Evolutionary conservation across 208 protist species (phyloP), one percentile per base, ranked within the genome.

Genomic region (Wallacemonas rigidus): DNA sequence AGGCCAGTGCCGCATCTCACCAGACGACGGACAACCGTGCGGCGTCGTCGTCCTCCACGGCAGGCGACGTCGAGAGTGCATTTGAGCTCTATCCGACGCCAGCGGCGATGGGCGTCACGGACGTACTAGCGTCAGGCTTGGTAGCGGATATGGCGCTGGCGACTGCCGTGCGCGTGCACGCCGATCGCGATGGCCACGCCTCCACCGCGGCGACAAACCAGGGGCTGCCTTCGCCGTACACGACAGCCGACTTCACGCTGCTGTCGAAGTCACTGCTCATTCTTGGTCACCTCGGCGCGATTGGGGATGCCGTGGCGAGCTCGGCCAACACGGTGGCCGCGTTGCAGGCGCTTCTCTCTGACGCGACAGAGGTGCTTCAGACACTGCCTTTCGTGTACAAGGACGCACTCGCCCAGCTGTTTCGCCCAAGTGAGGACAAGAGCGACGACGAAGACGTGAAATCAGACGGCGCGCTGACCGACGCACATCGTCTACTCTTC

Each of bases 271-370:
- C 79, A 57, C 47, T 91, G 35, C 64, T 81, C 38, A 74, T 88
- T 45, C 67, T 91, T 6, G 71, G 63, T 1, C 82, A 91, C 57
- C 61, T 88, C 50, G 77, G 77, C 17, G 77, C 81, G 38, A 55
- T 83, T 15, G 84, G 85, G 8, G 83, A 90, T 64, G 76, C 82
- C 26, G 73, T 85, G 40, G 76, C 82, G 1, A 76, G 68, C 2
- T 91, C 86, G 3, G 58, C 72, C 44, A 95, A 95, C 75, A 82
- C 87, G n/a, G 67, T 95, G 39, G 85, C 90, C 12, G 86, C 82
- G n/a, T 74, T 95, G 43, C 81, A 93, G 56, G 75, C 74, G 2
- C 67, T 95, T 4, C 62, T 95, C 63, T 47, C 69, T 12, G 81
- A 87, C 43, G 75, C 77, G 8, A 72, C 71, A 11, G 76, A 80